Evolutionary conservation across 345 rosid genomes (phyloP).

Genomic region (Fremontodendron californicum): DNA sequence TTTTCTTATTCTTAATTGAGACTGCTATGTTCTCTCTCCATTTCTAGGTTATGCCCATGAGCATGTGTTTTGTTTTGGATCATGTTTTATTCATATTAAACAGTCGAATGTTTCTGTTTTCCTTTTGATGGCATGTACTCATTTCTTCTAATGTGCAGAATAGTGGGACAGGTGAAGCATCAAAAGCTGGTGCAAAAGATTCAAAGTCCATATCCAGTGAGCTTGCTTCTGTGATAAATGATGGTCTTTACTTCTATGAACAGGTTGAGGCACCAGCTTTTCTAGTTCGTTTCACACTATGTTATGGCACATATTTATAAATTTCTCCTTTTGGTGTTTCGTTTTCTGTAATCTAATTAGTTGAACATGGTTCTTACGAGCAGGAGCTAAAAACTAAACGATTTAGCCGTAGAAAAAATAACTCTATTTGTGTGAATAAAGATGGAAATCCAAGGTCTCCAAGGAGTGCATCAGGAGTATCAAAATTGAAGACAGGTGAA

Average conservation of each 20-base stretch:
- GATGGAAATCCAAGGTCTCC: constrained; percentile 35
- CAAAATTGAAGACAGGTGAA: constrained; percentile 44
- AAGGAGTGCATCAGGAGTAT: constrained; percentile 34
- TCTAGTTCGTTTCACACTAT: neutral
- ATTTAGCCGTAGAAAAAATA: constrained; percentile 46
- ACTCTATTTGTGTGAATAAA: constrained; percentile 44
- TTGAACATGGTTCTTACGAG: constrained; percentile 9
- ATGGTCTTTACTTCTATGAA: constrained; percentile 89
- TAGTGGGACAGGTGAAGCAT: constrained; percentile 48
- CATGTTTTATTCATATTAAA: neutral
- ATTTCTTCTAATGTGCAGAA: constrained; percentile 56
- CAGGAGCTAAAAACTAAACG: constrained; percentile 78
- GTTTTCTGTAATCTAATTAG: neutral
- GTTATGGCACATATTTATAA: constrained; percentile 5
- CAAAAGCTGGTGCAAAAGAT: constrained; percentile 35
- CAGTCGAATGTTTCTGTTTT: neutral
- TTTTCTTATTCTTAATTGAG: neutral
- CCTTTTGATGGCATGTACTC: constrained; percentile 12
- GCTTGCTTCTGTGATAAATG: constrained; percentile 79
- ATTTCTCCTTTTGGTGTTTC: constrained; percentile 1
- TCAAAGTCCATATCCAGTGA: constrained; percentile 63
- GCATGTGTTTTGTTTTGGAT: neutral
- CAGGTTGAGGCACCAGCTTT: constrained; percentile 54
- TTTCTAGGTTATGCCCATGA: neutral
- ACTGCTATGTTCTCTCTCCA: neutral